Evolutionary conservation across 1,284 basidiomycete genomes (phyloP), one percentile per base, ranked within the genome.

Genomic region (Ganoderma multipileum): DNA sequence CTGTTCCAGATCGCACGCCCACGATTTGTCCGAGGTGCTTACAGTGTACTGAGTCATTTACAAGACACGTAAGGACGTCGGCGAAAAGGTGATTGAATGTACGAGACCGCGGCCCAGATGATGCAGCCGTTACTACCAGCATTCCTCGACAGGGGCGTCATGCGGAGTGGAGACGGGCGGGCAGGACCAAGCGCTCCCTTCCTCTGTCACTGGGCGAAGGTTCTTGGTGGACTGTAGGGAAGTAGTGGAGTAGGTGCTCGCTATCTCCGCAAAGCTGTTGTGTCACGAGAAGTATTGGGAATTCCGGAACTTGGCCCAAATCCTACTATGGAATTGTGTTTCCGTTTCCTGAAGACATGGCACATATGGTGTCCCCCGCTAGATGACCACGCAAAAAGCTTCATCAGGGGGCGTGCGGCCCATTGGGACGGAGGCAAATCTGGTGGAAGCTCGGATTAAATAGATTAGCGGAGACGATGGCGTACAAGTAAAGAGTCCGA

Each of bases 401-500:
- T 30, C n/a, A n/a, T 54, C 52, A 18, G 6, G 18, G 52, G 28
- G 16, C 6, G 20, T 33, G 18, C 6, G 16, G 20, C 33, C 28
- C 28, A 55, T 30, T 55, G 6, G 16, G 9, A 38, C 20, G 14
- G 6, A 28, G 16, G 16, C 28, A 12, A 23, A 30, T 58, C n/a
- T 38, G 9, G 20, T n/a, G 20, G 55, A 36, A 36, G 33, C 30
- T 58, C 36, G 20, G 23, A 60, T 42, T 38, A 39, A 60, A 58
- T 57, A 64, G 52, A 64, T 64, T 64, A 64, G 50, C 18, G 30
- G 38, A 39, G 26, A 41, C 28, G 41, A 7, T 26, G 39, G 12
- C 54, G 52, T 64, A 64, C 39, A 42, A 38, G 63, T 64, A 64
- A 30, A 64, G 12, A 42, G 63, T 64, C 44, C 63, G 30, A 39